Evolutionary conservation across 176 grass and related monocot genomes (phyloP).

Genomic region (Oropetium thomaeum): DNA sequence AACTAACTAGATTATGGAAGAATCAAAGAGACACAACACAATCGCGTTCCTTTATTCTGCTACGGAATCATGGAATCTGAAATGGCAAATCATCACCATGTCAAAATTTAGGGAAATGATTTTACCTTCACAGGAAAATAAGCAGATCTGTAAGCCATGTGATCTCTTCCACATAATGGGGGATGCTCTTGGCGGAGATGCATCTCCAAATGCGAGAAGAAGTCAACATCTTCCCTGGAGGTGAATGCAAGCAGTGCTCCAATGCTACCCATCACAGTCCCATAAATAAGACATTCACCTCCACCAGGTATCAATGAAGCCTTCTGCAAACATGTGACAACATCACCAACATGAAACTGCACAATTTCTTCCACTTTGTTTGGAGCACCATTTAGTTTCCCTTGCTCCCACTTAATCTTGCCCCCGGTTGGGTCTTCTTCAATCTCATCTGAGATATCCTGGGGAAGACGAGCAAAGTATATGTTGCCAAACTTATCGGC

Average conservation of each 20-base stretch:
- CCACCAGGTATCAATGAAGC: conserved; percentile 92
- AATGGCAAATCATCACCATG: background rate
- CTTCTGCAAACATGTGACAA: conserved; percentile 95
- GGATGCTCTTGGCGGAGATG: conserved; percentile 98
- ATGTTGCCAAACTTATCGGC: conserved; percentile 98
- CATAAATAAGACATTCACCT: conserved; percentile 92
- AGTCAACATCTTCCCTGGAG: conserved; percentile 96
- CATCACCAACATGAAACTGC: conserved; percentile 98
- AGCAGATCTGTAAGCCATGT: conserved; percentile 92
- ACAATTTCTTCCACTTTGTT: conserved; percentile 99
- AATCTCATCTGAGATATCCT: conserved; percentile 96
- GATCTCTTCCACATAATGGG: conserved; percentile 95
- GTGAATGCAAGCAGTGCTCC: conserved; percentile 94
- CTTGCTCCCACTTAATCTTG: conserved; percentile 97
- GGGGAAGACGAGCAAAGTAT: conserved; percentile 91
- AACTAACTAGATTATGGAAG: background rate
- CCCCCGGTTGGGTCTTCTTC: conserved; percentile 98
- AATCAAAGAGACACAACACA: background rate
- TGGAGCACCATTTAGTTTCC: conserved; percentile 90
- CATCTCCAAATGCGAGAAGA: conserved; percentile 99
- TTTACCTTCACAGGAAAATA: conserved; percentile 99
- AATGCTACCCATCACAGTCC: conserved; percentile 92
- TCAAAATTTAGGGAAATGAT: conserved; percentile 1
- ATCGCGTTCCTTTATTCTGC: background rate
- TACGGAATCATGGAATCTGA: background rate